Conservation (phyloP, 345 rosid species). For the Nasturtium officinale region DNA sequence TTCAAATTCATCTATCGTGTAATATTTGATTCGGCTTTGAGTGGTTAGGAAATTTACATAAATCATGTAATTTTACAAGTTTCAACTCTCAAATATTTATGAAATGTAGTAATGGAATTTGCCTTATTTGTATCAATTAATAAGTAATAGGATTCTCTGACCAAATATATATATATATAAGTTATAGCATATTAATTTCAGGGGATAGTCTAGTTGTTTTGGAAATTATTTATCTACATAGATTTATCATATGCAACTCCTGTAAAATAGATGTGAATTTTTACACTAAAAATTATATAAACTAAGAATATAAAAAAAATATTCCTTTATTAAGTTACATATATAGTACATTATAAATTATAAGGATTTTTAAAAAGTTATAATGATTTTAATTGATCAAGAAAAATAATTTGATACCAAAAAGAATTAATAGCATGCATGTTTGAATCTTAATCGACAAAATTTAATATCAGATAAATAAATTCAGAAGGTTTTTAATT, state of each 20-base stretch:
- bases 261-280: not conserved
- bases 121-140: constrained; percentile 20
- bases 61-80: constrained; percentile 6
- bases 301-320: not conserved
- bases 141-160: not conserved
- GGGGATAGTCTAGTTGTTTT: not conserved
- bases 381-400: too few relatives aligned
- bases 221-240: constrained; percentile 4
- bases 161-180: not conserved
- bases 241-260: not conserved
- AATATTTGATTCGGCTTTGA: constrained; percentile 5
- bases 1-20: not conserved
- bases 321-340: too few relatives aligned
- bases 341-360: too few relatives aligned
- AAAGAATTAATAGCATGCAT: too few relatives aligned
- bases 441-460: not conserved
- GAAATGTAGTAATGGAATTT: not conserved
- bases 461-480: not conserved
- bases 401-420: too few relatives aligned
- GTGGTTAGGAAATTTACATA: not conserved
- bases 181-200: not conserved
- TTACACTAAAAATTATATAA: not conserved
- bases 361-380: too few relatives aligned
- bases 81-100: not conserved
- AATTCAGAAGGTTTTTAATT: not conserved